Evolutionary conservation across 1,139 yeast species (phyloP).

Genomic region (Sugiyamaella novakii): DNA sequence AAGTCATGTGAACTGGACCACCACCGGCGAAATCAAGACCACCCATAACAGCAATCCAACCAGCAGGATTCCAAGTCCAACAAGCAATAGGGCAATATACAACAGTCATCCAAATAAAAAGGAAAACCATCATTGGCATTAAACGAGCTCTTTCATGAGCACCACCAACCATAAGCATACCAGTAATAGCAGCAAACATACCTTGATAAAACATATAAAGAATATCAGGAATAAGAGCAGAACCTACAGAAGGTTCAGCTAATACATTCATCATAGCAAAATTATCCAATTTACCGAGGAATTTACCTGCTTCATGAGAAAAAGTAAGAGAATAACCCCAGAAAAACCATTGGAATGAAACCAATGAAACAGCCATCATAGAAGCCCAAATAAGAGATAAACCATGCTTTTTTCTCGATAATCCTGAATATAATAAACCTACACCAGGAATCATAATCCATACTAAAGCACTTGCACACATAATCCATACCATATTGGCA

Average conservation of each 20-base stretch:
- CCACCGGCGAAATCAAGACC: slow-evolving; percentile 97
- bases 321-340: slow-evolving; percentile 95
- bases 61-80: slow-evolving; percentile 95
- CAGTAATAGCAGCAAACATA: slow-evolving; percentile 92
- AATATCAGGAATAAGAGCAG: slow-evolving; percentile 73
- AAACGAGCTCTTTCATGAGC: slow-evolving; percentile 97
- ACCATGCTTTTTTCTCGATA: slow-evolving; percentile 91
- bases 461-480: slow-evolving; percentile 71
- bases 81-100: slow-evolving; percentile 94
- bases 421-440: slow-evolving; percentile 86
- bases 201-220: slow-evolving; percentile 90
- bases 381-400: slow-evolving; percentile 92
- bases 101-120: slow-evolving; percentile 92
- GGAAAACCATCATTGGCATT: slow-evolving; percentile 93
- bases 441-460: slow-evolving; percentile 97
- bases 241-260: slow-evolving; percentile 74
- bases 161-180: slow-evolving; percentile 93
- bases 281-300: slow-evolving; percentile 78
- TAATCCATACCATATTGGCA: slow-evolving; percentile 84
- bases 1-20: slow-evolving; percentile 94
- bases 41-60: slow-evolving; percentile 84
- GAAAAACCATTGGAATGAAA: slow-evolving; percentile 93
- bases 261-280: slow-evolving; percentile 78
- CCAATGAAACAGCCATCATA: slow-evolving; percentile 78
- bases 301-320: slow-evolving; percentile 66